These are phyloP conservation scores for Globisporangium abappressorium DNA, from an alignment of 352 stramenopile genomes.

Conservation along the genomic window DNA sequence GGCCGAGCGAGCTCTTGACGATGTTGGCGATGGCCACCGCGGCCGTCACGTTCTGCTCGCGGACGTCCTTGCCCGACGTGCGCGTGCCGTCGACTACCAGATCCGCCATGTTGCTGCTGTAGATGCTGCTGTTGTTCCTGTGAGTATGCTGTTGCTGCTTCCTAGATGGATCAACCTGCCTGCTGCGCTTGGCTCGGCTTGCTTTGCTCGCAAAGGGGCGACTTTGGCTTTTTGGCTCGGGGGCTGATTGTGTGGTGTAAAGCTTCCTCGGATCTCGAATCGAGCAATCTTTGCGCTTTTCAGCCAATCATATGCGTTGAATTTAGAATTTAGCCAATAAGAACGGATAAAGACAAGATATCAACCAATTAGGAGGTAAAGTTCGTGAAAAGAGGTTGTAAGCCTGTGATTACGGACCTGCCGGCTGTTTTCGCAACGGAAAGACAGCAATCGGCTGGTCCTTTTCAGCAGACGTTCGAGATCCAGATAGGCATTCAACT, in stretches of 20 bases:
- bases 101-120: constrained; percentile 47
- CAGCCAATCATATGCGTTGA: background rate
- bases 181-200: background rate
- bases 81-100: constrained; percentile 89
- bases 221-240: constrained; percentile 19
- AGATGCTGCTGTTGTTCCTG: constrained; percentile 1
- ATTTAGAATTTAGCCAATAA: constrained; percentile 11
- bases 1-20: constrained; percentile 98
- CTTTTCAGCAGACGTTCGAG: background rate
- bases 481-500: background rate
- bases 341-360: background rate
- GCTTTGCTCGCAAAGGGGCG: constrained; percentile 12
- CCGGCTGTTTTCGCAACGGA: background rate
- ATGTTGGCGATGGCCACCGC: constrained; percentile 99
- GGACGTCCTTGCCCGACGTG: constrained; percentile 92
- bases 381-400: background rate
- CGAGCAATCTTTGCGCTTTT: constrained; percentile 29
- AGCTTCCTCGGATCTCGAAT: constrained; percentile 16
- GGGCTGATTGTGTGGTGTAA: constrained; percentile 48
- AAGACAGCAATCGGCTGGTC: background rate
- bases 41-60: constrained; percentile 96
- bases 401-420: constrained; percentile 3
- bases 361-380: constrained; percentile 6
- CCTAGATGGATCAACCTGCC: background rate
- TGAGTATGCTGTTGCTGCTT: background rate